phyloP scores from a whole-genome alignment of 176 grass and related monocot genomes.

The Neostapfia colusana region DNA sequence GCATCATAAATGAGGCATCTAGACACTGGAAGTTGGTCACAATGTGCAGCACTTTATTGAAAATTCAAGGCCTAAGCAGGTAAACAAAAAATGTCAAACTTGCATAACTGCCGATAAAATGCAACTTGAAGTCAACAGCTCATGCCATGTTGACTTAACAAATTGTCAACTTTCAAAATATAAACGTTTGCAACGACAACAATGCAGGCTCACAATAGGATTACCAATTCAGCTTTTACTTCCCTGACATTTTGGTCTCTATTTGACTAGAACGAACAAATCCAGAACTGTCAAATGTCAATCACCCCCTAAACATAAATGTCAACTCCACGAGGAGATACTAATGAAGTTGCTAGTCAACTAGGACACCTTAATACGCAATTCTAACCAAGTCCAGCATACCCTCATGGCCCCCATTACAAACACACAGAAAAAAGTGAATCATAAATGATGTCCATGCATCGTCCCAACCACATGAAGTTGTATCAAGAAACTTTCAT shows the following conservation, averaged over 20 bases:
- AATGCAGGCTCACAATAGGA: constrained; percentile 20
- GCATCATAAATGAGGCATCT: constrained; percentile 6
- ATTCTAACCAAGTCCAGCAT: neutral
- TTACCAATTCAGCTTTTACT: neutral
- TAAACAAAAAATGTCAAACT: constrained; percentile 13
- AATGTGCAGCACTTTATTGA: neutral
- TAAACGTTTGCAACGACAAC: neutral
- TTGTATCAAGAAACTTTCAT: constrained; percentile 20
- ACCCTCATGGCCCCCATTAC: constrained; percentile 7
- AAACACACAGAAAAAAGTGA: constrained; percentile 13
- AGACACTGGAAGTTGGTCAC: constrained; percentile 2
- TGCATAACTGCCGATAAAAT: constrained; percentile 7
- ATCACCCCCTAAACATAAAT: constrained; percentile 23
- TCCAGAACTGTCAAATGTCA: constrained; percentile 22
- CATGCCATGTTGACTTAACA: neutral
- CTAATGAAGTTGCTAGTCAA: constrained; percentile 39
- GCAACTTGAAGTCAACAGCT: neutral
- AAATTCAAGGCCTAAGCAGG: neutral
- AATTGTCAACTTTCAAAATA: constrained; percentile 14
- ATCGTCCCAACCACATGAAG: neutral
- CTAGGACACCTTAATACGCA: neutral
- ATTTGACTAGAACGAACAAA: constrained; percentile 34
- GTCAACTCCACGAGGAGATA: constrained; percentile 38
- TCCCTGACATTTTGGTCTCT: constrained; percentile 11
- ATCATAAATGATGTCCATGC: neutral